phyloP scores from a whole-genome alignment of 345 rosid species.

The Cardamine occulta region DNA sequence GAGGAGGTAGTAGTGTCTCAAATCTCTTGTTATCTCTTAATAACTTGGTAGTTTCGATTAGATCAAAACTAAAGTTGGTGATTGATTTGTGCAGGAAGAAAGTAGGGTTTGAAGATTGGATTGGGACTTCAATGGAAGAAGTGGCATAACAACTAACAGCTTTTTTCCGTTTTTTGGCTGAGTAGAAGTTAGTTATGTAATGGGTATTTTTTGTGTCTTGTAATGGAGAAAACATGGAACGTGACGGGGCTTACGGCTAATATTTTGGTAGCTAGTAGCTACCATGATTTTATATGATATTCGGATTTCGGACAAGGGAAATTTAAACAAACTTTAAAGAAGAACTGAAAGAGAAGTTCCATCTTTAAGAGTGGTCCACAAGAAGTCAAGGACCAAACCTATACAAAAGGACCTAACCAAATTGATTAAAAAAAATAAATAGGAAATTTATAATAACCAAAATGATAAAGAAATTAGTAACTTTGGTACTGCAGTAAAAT shows the following conservation, averaged over 20 bases:
- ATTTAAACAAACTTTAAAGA: background rate
- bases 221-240: slow-evolving; percentile 11
- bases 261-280: slow-evolving; percentile 8
- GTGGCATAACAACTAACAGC: background rate
- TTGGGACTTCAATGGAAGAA: background rate
- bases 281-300: background rate
- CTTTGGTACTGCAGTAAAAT: background rate
- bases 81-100: slow-evolving; percentile 33
- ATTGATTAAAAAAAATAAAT: background rate
- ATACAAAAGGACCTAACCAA: background rate
- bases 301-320: slow-evolving; percentile 4
- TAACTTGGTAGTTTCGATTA: background rate
- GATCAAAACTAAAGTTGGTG: slow-evolving; percentile 4
- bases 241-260: background rate
- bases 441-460: background rate
- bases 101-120: slow-evolving; percentile 27
- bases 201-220: background rate
- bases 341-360: background rate
- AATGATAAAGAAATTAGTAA: too few species aligned
- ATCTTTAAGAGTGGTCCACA: background rate
- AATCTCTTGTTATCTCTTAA: slow-evolving; percentile 15
- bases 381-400: background rate
- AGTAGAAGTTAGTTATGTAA: slow-evolving; percentile 9
- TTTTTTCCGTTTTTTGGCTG: background rate
- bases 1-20: slow-evolving; percentile 28